Base-by-base conservation (phyloP, 2,329 filamentous ascomycete species). In the Monosporascus sp. region DNA sequence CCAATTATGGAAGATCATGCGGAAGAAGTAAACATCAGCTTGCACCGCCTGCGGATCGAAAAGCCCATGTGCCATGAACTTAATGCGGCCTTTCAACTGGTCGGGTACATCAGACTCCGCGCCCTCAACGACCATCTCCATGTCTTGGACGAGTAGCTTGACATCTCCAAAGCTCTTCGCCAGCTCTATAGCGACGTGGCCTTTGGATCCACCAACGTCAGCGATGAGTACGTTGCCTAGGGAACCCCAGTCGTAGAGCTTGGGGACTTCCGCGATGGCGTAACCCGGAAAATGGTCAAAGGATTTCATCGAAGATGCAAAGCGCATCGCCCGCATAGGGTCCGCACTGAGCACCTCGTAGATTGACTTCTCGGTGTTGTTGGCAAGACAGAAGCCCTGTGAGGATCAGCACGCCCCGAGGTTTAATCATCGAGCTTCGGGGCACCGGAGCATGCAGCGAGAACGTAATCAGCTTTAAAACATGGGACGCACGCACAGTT, bases 161-260 rank as follows among this genome's bases (percentile, higher is more conserved):
- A 63, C 35, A 17, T 59, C 52, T 1, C 20, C 27, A 49, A 62
- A 60, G 20, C 46, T 57, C 4, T 35, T 58, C 20, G 60, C 59
- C 43, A 67, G 54, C 1, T 60, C 61, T 38, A 61, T 55, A 2
- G 59, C 56, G 37, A 61, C 57, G 16, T 49, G 37, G 46, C 61
- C 64, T 50, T 55, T 50, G 4, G 26, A 38, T 4, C 60, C 63
- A 43, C 64, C 62, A 2, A 66, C 55, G 22, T 63, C 52, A 1
- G 59, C 54, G 31, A 66, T 57, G 14, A 17, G 27, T 9, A 27
- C 55, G 11, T 63, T 7, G 20, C 57, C 59, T 5, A 65, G 59
- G 22, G 57, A 59, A 40, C 56, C 58, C 63, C 62, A 65, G 47
- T 65, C 62, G 54, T 62, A 66, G 38, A 37, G 20, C 49, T 59